Evolutionary conservation across 2,329 filamentous ascomycete species (phyloP).

Genomic region (Westerdykella aurantiaca): DNA sequence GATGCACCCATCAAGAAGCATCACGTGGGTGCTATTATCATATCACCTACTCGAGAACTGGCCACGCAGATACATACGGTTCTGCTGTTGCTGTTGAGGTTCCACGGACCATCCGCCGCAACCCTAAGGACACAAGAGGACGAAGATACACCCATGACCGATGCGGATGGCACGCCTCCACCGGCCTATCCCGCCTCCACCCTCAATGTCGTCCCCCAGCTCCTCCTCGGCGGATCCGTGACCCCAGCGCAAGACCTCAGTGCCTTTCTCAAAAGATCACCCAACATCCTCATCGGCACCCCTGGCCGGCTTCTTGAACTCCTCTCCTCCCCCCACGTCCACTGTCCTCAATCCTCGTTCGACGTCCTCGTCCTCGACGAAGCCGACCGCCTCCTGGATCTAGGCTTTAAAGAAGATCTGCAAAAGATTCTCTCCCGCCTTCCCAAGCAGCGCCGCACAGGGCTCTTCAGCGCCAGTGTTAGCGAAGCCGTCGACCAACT

Average conservation of each 20-base stretch:
- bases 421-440: constrained; percentile 77
- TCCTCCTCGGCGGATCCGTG: constrained; percentile 72
- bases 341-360: constrained; percentile 82
- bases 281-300: constrained; percentile 85
- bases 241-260: constrained; percentile 80
- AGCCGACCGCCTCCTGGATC: constrained; percentile 83
- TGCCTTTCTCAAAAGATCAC: constrained; percentile 73
- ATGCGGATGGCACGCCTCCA: constrained; percentile 34
- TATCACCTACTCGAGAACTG: constrained; percentile 89
- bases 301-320: constrained; percentile 86
- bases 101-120: constrained; percentile 74
- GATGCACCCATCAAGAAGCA: constrained; percentile 82
- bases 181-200: constrained; percentile 44
- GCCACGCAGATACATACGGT: constrained; percentile 86
- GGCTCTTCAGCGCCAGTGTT: constrained; percentile 92
- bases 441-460: constrained; percentile 89
- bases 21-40: constrained; percentile 83
- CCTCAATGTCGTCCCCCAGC: constrained; percentile 67
- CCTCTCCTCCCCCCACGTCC: constrained; percentile 77
- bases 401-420: constrained; percentile 88
- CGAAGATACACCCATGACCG: constrained; percentile 39
- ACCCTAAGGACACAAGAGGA: constrained; percentile 51
- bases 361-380: constrained; percentile 92
- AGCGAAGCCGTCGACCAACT: constrained; percentile 91
- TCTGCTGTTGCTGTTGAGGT: constrained; percentile 67